A percentile compares a stretch with the other conserved stretches of the same genome.
Conservation (phyloP, 495 filamentous ascomycete species). For the Extremus antarcticus region DNA sequence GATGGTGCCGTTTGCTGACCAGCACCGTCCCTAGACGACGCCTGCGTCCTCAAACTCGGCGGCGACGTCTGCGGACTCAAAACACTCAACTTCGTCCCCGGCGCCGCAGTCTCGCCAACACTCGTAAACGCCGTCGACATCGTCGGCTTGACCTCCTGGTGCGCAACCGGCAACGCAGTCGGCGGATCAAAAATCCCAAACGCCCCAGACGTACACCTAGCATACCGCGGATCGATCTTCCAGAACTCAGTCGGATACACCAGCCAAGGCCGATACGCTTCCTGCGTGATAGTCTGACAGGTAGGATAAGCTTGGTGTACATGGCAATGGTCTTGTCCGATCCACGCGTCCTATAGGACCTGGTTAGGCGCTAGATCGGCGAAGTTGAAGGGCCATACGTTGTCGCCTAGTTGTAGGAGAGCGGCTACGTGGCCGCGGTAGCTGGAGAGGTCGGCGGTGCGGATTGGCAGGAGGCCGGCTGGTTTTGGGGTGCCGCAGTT, state of each 20-base stretch:
- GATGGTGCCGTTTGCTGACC: too few species aligned
- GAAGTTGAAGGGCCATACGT: neutral
- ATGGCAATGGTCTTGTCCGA: neutral
- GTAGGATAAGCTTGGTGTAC: neutral
- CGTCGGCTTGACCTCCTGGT: neutral
- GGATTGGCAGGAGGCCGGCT: neutral
- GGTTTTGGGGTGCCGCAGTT: neutral
- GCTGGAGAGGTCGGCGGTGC: neutral
- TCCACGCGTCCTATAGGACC: neutral
- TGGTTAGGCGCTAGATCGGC: neutral
- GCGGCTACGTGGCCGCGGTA: neutral
- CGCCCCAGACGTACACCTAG: neutral
- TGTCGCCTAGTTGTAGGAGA: neutral
- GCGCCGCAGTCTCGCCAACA: neutral
- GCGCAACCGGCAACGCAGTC: neutral
- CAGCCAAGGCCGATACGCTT: neutral
- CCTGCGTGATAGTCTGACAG: neutral
- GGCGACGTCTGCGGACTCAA: neutral
- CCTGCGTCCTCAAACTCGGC: neutral
- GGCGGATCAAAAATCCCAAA: neutral
- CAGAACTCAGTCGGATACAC: neutral
- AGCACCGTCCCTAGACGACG: too few species aligned
- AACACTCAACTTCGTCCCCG: neutral
- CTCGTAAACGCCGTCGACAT: neutral
- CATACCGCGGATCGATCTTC: neutral